These are phyloP conservation scores for Rutidosis leptorrhynchoides DNA, from an alignment of 129 eudicot species.

Conservation along the genomic window DNA sequence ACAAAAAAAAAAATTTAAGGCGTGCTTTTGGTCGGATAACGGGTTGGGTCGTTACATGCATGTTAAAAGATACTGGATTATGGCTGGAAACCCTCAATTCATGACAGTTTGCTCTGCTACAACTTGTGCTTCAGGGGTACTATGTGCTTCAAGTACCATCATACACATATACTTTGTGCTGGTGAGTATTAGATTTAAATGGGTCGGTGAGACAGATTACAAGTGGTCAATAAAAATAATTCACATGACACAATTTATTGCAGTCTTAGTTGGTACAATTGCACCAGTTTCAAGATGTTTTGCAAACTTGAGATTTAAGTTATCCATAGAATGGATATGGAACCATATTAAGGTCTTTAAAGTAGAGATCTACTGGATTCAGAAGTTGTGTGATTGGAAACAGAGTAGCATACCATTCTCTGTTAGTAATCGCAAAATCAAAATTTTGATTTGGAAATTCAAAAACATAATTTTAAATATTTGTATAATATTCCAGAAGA, in stretches of 20 bases:
- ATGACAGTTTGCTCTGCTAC: conserved; percentile 17
- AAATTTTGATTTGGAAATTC: not conserved
- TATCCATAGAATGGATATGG: not conserved
- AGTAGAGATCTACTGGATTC: conserved; percentile 36
- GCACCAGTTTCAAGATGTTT: conserved; percentile 18
- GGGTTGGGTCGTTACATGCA: no score
- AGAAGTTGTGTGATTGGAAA: conserved; percentile 34
- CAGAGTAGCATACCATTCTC: conserved; percentile 1
- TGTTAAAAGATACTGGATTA: conserved; percentile 29
- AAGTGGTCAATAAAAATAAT: conserved; percentile 6
- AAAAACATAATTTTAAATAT: conserved; percentile 11
- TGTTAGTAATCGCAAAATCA: conserved; percentile 5
- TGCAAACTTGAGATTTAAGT: conserved; percentile 6
- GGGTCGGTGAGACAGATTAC: not conserved
- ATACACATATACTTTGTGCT: not conserved
- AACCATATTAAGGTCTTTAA: not conserved
- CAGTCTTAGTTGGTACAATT: not conserved
- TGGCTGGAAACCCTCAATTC: conserved; percentile 33
- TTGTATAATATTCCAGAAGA: conserved; percentile 21
- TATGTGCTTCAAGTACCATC: not conserved
- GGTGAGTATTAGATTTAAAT: not conserved
- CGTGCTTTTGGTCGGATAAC: no score
- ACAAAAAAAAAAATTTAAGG: no score
- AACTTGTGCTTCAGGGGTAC: conserved; percentile 19
- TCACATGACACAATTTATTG: not conserved